Evolutionary conservation across 139 green algal species (phyloP), one percentile per base, ranked within the genome.

Genomic region (Gonium pectorale): DNA sequence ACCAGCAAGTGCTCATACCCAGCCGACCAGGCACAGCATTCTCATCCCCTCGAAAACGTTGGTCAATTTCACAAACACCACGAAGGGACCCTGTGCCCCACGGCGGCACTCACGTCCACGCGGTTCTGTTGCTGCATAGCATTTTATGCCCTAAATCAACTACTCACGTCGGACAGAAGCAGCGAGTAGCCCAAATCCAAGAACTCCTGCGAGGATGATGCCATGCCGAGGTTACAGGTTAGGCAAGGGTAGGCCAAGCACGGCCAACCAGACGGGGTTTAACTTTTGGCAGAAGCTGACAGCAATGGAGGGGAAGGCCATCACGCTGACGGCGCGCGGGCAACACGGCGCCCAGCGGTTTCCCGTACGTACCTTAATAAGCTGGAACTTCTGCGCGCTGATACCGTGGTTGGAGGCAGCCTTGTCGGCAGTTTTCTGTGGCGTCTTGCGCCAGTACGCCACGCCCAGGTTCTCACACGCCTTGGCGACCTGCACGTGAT

Each of bases 311-410:
- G 27, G 22, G 19, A 59, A 52, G n/a, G n/a, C n/a, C n/a, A n/a
- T n/a, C n/a, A n/a, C n/a, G n/a, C n/a, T n/a, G n/a, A 17, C 27
- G 33, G 40, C 33, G 11, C 35, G 56, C 17, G 35, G 71, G n/a
- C 51, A 33, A 27, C 33, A 13, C 31, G 31, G 46, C 22, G 17
- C 11, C 49, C 17, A 56, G 49, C 49, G 49, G 49, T 17, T 26
- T 56, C 49, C 49, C 26, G 40, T 9, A 43, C 70, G 2, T 43
- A 91, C 89, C 89, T 71, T 85, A 56, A 94, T 87, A 27, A 97
- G 91, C 62, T 93, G 79, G 89, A 97, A 97, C 85, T 97, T 97
- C 40, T 95, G 90, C 9, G 90, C 93, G 8, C 87, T 93, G 15
- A 96, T 94, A 24, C 92, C 94, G 64, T 96, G 94, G 79, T 97